Base-by-base conservation (phyloP, 169 alveolate genomes). In the Amoebophrya sp. region DNA sequence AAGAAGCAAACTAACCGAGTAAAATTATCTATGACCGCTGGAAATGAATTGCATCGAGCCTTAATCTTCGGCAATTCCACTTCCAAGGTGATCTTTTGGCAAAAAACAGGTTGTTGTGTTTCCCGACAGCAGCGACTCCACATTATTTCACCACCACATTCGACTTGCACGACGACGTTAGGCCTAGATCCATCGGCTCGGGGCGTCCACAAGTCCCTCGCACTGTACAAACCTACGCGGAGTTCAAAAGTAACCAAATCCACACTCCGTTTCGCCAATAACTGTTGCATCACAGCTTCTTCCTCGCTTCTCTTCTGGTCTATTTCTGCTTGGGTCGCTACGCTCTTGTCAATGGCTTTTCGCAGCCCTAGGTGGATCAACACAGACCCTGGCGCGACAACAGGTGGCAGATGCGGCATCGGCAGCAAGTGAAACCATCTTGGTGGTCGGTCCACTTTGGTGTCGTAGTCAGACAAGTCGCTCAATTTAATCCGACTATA, bases 61-160 rank as follows among this genome's bases (percentile, higher is more conserved):
- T n/a, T n/a, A n/a, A n/a, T n/a, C 76, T 65, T 65, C 38, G 83
- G 83, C 36, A 65, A 26, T 26, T 65, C 83, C 83, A 65, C 83
- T 26, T 65, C 83, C 83, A 65, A 36, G 2, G 1, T 6, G 33
- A 65, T 6, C 36, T 36, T 6, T 26, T 65, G 39, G 2, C 18
- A 29, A 26, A 12, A 65, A 10, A 65, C 83, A 6, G 83, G 83
- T 36, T 65, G 83, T 29, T 65, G 83, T 36, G 83, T 65, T 6
- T 6, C 10, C 83, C 1, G 2, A 1, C n/a, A 26, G 39, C n/a
- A 36, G 33, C 38, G 2, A 18, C 33, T 6, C 83, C 18, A 18
- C 18, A 65, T 26, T 6, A 36, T 65, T 26, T 65, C 83, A 6
- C 83, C 83, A 10, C 83, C 83, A 36, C 83, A 65, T 36, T 65